These are phyloP conservation scores for Tulasnella sp. DNA, from an alignment of 768 basidiomycete species.

Conservation along the genomic window DNA sequence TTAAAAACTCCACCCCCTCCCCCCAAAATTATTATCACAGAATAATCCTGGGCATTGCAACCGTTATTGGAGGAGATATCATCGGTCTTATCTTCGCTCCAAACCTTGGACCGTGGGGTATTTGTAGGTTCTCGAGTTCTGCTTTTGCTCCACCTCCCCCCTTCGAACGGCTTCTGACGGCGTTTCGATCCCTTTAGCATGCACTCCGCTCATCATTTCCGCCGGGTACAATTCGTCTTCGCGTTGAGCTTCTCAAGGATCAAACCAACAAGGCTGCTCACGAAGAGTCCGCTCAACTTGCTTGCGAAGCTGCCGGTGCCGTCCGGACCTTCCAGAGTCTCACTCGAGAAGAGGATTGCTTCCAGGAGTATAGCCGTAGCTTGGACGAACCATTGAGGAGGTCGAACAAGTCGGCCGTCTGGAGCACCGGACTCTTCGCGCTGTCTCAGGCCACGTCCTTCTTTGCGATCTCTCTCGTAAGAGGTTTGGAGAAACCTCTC, in stretches of 20 bases:
- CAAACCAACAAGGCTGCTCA: conserved; percentile 79
- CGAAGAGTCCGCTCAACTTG: conserved; percentile 79
- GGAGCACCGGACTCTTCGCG: conserved; percentile 67
- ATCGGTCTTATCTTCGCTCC: conserved; percentile 79
- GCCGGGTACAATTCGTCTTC: conserved; percentile 85
- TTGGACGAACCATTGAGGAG: conserved; percentile 69
- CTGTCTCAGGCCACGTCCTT: conserved; percentile 75
- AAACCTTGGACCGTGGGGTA: conserved; percentile 82
- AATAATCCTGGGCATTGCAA: conserved; percentile 77
- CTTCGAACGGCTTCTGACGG: too few species aligned
- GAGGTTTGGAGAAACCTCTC: too few species aligned
- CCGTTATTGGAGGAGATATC: conserved; percentile 63
- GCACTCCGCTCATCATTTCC: conserved; percentile 69
- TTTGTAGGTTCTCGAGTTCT: too few species aligned
- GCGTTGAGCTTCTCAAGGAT: conserved; percentile 87
- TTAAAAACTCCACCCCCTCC: background rate
- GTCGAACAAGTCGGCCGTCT: conserved; percentile 66
- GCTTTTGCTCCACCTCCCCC: too few species aligned
- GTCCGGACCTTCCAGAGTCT: conserved; percentile 90
- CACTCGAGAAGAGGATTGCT: conserved; percentile 83
- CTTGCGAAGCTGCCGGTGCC: conserved; percentile 88
- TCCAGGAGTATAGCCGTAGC: conserved; percentile 64
- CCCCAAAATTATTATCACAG: conserved; percentile 53
- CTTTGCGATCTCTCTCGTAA: conserved; percentile 77
- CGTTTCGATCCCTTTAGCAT: conserved; percentile 50